Evolutionary conservation across 306 rosid genomes (phyloP).

Genomic region (Corylus americana): DNA sequence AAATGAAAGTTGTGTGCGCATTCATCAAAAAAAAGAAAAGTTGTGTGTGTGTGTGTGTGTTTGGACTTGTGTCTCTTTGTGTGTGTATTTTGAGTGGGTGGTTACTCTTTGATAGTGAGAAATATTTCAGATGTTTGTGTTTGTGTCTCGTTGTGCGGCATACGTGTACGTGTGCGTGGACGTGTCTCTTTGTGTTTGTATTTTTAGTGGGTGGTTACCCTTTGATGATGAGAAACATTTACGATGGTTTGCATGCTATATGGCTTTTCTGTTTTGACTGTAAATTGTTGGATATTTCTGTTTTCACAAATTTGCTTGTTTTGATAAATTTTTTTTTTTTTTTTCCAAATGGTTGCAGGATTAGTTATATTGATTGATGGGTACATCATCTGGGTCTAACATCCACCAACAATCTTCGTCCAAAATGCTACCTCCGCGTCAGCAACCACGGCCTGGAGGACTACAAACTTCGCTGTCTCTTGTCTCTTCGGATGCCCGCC

Average conservation of each 20-base stretch:
- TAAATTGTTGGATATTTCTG: not conserved
- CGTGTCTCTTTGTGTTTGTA: not conserved
- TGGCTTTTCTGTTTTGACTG: not conserved
- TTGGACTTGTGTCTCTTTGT: too few relatives aligned
- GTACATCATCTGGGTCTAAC: conserved; percentile 64
- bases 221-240: not conserved
- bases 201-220: not conserved
- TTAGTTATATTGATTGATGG: conserved; percentile 45
- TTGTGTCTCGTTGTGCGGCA: too few relatives aligned
- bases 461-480: conserved; percentile 80
- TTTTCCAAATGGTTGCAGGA: conserved; percentile 25
- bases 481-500: conserved; percentile 71
- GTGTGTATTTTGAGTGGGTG: too few relatives aligned
- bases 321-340: not conserved
- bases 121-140: too few relatives aligned
- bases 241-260: not conserved
- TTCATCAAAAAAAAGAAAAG: too few relatives aligned
- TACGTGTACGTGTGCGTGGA: too few relatives aligned
- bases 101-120: too few relatives aligned
- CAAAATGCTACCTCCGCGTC: conserved; percentile 83
- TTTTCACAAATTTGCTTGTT: not conserved
- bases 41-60: not conserved
- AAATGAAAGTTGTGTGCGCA: not conserved
- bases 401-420: conserved; percentile 46
- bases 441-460: conserved; percentile 78